Evolutionary conservation across 208 protist species (phyloP).

Genomic region (Wallacemonas collosoma): DNA sequence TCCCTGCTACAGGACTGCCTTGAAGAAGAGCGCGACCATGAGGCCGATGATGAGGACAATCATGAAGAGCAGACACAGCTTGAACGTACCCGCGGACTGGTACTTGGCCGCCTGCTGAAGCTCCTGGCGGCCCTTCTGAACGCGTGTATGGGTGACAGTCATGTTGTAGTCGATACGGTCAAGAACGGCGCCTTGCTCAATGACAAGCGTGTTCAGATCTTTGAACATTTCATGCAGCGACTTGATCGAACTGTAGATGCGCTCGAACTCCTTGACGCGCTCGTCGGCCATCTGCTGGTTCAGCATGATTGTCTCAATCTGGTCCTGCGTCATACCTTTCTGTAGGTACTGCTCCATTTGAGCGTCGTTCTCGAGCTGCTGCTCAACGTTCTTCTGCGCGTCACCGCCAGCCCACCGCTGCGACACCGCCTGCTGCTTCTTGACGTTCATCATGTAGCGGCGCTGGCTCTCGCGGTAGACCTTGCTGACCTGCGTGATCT

Average conservation of each 20-base stretch:
- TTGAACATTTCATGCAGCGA: constrained; percentile 95
- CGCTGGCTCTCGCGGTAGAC: constrained; percentile 90
- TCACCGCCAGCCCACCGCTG: constrained; percentile 86
- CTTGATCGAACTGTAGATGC: constrained; percentile 93
- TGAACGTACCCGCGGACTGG: constrained; percentile 87
- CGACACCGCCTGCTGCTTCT: constrained; percentile 89
- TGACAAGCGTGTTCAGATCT: constrained; percentile 92
- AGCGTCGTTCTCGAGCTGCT: constrained; percentile 84
- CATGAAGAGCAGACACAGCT: constrained; percentile 92
- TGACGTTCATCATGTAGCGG: constrained; percentile 91
- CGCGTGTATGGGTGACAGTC: constrained; percentile 83
- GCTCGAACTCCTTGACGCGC: constrained; percentile 92
- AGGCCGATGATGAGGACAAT: constrained; percentile 88
- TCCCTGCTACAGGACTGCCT: constrained; percentile 47
- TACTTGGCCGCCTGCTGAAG: constrained; percentile 91
- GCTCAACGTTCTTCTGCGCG: constrained; percentile 79
- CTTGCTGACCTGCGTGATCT: constrained; percentile 87
- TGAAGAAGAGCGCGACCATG: constrained; percentile 87
- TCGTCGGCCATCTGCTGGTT: constrained; percentile 92
- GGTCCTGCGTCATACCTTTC: constrained; percentile 92
- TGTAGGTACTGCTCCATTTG: constrained; percentile 91
- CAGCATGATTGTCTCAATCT: constrained; percentile 92
- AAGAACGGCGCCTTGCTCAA: constrained; percentile 94
- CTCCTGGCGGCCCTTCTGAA: constrained; percentile 81
- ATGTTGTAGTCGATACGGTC: constrained; percentile 97